Conservation (phyloP, 2,329 filamentous ascomycete species). For the Fusarium veterinarium region DNA sequence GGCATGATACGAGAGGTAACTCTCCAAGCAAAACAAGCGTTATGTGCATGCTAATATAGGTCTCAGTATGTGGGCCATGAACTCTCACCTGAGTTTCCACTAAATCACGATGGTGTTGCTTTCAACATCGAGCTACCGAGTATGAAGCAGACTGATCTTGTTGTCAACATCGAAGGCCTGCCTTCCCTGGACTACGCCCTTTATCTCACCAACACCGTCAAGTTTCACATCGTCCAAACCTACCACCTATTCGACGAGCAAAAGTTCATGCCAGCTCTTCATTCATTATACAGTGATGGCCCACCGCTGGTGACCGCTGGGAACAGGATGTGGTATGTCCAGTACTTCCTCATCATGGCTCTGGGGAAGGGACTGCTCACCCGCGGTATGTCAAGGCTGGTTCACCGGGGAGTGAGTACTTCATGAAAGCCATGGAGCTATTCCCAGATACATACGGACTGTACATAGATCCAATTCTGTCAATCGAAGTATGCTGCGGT, state of each 20-base stretch:
- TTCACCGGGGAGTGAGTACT: neutral
- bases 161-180: neutral
- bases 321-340: neutral
- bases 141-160: neutral
- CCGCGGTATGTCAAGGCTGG: neutral
- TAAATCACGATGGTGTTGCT: neutral
- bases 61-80: neutral
- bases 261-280: neutral
- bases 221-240: neutral
- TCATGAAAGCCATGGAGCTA: neutral
- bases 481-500: neutral
- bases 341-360: neutral
- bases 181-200: neutral
- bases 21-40: too few species aligned
- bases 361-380: neutral
- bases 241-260: neutral
- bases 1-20: neutral
- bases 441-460: neutral
- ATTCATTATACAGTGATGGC: neutral
- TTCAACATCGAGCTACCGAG: neutral
- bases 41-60: too few species aligned
- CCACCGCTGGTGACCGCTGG: neutral
- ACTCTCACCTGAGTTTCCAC: neutral
- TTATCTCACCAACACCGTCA: neutral
- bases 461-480: neutral